These are phyloP conservation scores for Mucor saturninus DNA, from an alignment of 371 early-diverging fungal species.

Conservation along the genomic window DNA sequence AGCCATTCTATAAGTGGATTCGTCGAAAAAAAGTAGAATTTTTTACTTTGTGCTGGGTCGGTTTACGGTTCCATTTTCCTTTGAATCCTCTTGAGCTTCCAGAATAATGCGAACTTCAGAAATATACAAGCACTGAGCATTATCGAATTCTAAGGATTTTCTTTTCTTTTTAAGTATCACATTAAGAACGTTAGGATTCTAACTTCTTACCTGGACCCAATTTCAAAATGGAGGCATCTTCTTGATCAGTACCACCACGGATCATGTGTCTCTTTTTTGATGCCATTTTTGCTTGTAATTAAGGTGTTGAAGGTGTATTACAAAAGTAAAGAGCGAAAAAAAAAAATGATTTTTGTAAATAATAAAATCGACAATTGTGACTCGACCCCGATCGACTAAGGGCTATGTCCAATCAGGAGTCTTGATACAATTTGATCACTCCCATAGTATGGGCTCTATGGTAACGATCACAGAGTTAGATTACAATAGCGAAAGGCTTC, in stretches of 20 bases:
- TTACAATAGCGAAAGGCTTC: too few relatives aligned
- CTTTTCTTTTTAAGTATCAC: background rate
- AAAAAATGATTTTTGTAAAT: background rate
- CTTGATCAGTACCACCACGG: constrained; percentile 66
- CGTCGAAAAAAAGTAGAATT: background rate
- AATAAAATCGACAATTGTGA: too few relatives aligned
- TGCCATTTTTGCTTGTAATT: constrained; percentile 9
- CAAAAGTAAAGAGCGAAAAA: constrained; percentile 8
- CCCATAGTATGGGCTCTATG: too few relatives aligned
- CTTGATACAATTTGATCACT: too few relatives aligned
- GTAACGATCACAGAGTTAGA: too few relatives aligned
- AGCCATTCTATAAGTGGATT: background rate
- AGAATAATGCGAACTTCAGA: constrained; percentile 85
- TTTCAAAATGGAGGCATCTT: constrained; percentile 75
- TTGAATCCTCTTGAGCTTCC: constrained; percentile 66
- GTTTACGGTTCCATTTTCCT: constrained; percentile 38
- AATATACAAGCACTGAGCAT: constrained; percentile 83
- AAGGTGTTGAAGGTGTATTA: constrained; percentile 1
- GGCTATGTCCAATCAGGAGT: too few relatives aligned
- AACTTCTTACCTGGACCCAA: constrained; percentile 70
- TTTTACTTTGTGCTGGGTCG: constrained; percentile 49
- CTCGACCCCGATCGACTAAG: too few relatives aligned
- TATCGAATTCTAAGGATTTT: constrained; percentile 66
- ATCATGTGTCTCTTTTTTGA: constrained; percentile 55
- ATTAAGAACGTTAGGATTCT: background rate